Conservation (phyloP, 2,329 filamentous ascomycete genomes). For the Rachicladosporium sp. region DNA sequence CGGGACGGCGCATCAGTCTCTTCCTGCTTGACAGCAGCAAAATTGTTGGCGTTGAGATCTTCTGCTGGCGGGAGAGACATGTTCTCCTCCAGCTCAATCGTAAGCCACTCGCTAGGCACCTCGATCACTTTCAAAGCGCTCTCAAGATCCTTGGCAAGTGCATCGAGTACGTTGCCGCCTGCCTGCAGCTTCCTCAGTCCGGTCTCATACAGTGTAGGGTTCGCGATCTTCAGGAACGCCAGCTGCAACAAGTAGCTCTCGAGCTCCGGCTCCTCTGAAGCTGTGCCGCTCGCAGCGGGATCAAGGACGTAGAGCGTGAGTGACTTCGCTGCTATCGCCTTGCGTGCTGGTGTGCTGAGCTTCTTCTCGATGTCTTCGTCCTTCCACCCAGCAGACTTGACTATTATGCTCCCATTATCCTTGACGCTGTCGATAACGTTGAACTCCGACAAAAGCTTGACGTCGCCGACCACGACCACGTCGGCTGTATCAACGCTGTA, state of each 20-base stretch:
- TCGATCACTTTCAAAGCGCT: slow-evolving; percentile 61
- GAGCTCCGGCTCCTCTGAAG: slow-evolving; percentile 50
- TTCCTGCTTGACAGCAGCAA: slow-evolving; percentile 64
- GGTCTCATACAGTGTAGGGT: slow-evolving; percentile 50
- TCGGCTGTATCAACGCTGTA: slow-evolving; percentile 73
- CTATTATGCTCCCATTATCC: slow-evolving; percentile 56
- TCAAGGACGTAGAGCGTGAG: slow-evolving; percentile 68
- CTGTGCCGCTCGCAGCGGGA: slow-evolving; percentile 51
- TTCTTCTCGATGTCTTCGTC: slow-evolving; percentile 84
- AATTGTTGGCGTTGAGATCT: slow-evolving; percentile 67
- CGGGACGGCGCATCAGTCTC: slow-evolving; percentile 55
- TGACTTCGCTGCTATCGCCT: slow-evolving; percentile 56
- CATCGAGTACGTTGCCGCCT: slow-evolving; percentile 50
- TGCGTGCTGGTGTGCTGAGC: slow-evolving; percentile 58
- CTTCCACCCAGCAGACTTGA: slow-evolving; percentile 69
- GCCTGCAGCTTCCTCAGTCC: slow-evolving; percentile 56
- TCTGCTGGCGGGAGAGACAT: slow-evolving; percentile 43
- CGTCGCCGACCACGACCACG: slow-evolving; percentile 63
- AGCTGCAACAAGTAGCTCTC: slow-evolving; percentile 63
- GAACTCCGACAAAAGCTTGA: slow-evolving; percentile 67
- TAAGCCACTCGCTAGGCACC: slow-evolving; percentile 68
- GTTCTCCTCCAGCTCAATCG: slow-evolving; percentile 48
- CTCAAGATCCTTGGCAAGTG: slow-evolving; percentile 47
- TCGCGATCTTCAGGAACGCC: slow-evolving; percentile 68
- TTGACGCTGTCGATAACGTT: slow-evolving; percentile 61